Percentiles rank a stretch among this genome's conserved stretches.
These are phyloP conservation scores for Bipolaris sorokiniana DNA, from an alignment of 2,329 filamentous ascomycete species.

Conservation along the genomic window DNA sequence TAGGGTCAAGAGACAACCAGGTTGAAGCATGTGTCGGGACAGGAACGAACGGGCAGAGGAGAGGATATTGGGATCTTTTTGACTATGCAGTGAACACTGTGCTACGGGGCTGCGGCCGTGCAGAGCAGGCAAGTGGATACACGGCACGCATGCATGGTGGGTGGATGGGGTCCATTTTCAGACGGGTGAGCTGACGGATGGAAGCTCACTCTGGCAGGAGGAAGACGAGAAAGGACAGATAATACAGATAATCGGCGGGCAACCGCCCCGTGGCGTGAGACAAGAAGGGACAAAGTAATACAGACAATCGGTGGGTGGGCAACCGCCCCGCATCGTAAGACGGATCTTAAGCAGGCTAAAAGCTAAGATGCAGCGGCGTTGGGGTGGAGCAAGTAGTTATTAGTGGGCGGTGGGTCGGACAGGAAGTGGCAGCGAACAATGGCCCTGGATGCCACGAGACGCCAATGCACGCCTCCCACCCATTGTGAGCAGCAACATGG, in stretches of 20 bases:
- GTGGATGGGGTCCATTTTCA: background rate
- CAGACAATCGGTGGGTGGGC: no score
- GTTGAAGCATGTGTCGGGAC: constrained; percentile 16
- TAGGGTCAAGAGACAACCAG: constrained; percentile 6
- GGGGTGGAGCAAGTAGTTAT: no score
- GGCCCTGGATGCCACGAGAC: background rate
- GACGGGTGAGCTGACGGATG: background rate
- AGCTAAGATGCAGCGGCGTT: background rate
- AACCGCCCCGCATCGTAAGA: no score
- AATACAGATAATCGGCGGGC: background rate
- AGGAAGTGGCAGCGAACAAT: background rate
- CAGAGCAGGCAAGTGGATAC: background rate
- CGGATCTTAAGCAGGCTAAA: background rate
- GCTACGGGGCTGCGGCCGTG: no score
- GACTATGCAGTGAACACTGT: background rate
- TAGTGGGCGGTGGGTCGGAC: background rate
- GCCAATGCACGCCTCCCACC: background rate
- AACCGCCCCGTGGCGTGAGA: no score
- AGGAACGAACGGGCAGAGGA: background rate
- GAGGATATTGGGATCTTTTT: constrained; percentile 1
- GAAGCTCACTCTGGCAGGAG: background rate
- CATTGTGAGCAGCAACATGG: constrained; percentile 2
- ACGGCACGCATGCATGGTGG: background rate
- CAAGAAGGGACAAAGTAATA: no score
- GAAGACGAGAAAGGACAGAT: background rate